phyloP scores from a whole-genome alignment of 257 asterid genomes.

The Petunia secreta region DNA sequence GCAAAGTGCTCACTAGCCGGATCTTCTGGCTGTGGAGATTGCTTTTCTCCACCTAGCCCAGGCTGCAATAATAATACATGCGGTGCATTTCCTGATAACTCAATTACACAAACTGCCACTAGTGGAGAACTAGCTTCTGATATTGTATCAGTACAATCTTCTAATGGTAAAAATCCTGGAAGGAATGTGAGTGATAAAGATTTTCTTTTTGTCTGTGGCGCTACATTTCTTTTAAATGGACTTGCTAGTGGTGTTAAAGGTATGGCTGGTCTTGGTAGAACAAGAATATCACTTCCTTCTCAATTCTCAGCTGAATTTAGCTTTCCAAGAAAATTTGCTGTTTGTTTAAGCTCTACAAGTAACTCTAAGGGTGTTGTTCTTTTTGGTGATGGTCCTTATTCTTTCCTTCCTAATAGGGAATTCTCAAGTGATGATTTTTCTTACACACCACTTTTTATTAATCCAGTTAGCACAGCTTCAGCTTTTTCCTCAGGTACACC shows the following conservation, averaged over 20 bases:
- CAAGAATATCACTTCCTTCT: conserved; percentile 41
- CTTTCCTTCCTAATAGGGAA: conserved; percentile 36
- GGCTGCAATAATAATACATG: conserved; percentile 60
- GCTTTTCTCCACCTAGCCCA: conserved; percentile 43
- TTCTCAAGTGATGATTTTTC: conserved; percentile 35
- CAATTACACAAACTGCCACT: neutral
- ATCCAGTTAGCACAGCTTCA: conserved; percentile 40
- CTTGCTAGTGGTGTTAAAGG: conserved; percentile 47
- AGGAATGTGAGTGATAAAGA: conserved; percentile 27
- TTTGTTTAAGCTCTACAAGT: conserved; percentile 49
- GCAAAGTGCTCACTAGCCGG: conserved; percentile 45
- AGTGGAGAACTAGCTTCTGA: conserved; percentile 50
- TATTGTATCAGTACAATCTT: conserved; percentile 39
- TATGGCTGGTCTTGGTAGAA: conserved; percentile 55
- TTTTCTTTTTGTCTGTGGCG: conserved; percentile 40
- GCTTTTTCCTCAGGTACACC: conserved; percentile 33
- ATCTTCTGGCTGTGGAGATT: conserved; percentile 38
- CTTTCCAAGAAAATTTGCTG: conserved; percentile 46
- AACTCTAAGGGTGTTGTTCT: conserved; percentile 41
- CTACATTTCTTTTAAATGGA: conserved; percentile 32
- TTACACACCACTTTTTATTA: conserved; percentile 46
- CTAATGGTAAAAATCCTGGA: conserved; percentile 49
- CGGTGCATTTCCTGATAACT: conserved; percentile 37
- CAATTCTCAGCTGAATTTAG: conserved; percentile 40
- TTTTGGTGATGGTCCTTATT: conserved; percentile 50